Conservation (phyloP, 1,284 basidiomycete genomes). For the Austroboletus rostrupii region DNA sequence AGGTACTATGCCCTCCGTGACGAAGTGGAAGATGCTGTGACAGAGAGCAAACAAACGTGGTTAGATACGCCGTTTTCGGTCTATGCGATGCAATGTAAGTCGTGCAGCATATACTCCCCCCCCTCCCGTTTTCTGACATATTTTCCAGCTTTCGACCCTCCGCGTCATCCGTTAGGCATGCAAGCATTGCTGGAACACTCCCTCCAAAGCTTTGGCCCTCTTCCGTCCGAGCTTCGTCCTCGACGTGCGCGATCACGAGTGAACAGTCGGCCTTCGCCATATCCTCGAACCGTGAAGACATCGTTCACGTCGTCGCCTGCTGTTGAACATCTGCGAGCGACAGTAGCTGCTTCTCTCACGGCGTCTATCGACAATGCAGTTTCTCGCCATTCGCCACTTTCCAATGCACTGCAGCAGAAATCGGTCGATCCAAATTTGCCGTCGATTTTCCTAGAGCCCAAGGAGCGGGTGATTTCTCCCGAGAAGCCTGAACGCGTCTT, state of each 20-base stretch:
- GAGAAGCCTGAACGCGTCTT: slow-evolving; percentile 36
- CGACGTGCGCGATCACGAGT: slow-evolving; percentile 61
- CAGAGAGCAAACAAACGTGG: slow-evolving; percentile 64
- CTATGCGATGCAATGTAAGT: slow-evolving; percentile 69
- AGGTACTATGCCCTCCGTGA: slow-evolving; percentile 66
- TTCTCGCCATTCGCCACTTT: slow-evolving; percentile 6
- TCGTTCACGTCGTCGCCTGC: slow-evolving; percentile 39
- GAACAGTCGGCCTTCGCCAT: slow-evolving; percentile 67
- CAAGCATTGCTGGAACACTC: slow-evolving; percentile 70
- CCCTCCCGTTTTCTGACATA: slow-evolving; percentile 4
- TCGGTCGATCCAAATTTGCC: slow-evolving; percentile 22
- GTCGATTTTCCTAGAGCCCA: background rate
- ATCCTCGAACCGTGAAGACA: slow-evolving; percentile 50
- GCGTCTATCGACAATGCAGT: slow-evolving; percentile 3
- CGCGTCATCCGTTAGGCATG: slow-evolving; percentile 60
- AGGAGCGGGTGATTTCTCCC: slow-evolving; percentile 8
- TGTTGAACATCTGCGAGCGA: slow-evolving; percentile 35
- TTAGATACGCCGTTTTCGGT: slow-evolving; percentile 68
- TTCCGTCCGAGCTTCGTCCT: slow-evolving; percentile 63
- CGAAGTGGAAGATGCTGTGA: slow-evolving; percentile 64
- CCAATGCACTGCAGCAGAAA: slow-evolving; percentile 23
- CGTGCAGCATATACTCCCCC: background rate
- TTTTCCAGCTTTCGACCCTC: slow-evolving; percentile 64
- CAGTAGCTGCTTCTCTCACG: slow-evolving; percentile 27
- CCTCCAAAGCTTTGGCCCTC: slow-evolving; percentile 60